Evolutionary conservation across 371 early-diverging fungal species (phyloP).

Genomic region (Mucor saturninus): DNA sequence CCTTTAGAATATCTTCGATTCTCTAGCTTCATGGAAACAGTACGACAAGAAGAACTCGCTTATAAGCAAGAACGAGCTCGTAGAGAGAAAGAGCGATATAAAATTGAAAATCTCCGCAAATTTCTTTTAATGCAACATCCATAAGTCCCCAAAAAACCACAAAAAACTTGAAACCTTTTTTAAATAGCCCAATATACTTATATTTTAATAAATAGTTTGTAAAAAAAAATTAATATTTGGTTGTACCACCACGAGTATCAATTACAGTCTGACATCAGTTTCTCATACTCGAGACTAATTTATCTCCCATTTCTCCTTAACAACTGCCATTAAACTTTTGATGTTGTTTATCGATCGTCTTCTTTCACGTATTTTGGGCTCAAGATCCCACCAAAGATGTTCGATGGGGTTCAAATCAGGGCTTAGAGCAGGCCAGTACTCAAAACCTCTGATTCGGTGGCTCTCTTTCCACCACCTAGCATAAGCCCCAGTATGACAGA

Average conservation of each 20-base stretch:
- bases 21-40: too few relatives aligned
- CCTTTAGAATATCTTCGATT: too few relatives aligned
- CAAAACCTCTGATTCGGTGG: constrained; percentile 4
- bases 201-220: too few relatives aligned
- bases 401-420: constrained; percentile 25
- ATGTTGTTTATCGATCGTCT: not conserved
- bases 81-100: too few relatives aligned
- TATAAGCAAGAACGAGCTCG: too few relatives aligned
- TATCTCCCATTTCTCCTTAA: not conserved
- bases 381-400: constrained; percentile 12
- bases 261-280: constrained; percentile 2
- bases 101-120: too few relatives aligned
- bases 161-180: too few relatives aligned
- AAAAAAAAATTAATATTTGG: too few relatives aligned
- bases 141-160: too few relatives aligned
- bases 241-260: not conserved
- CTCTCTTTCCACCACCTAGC: constrained; percentile 9
- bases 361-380: not conserved
- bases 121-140: too few relatives aligned
- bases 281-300: not conserved
- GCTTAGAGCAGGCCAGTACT: constrained; percentile 24
- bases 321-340: not conserved
- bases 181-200: too few relatives aligned
- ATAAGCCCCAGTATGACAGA: constrained; percentile 16
- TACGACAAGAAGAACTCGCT: too few relatives aligned